Evolutionary conservation across 2,329 filamentous ascomycete species (phyloP).

Genomic region (Mollisiaceae sp.): DNA sequence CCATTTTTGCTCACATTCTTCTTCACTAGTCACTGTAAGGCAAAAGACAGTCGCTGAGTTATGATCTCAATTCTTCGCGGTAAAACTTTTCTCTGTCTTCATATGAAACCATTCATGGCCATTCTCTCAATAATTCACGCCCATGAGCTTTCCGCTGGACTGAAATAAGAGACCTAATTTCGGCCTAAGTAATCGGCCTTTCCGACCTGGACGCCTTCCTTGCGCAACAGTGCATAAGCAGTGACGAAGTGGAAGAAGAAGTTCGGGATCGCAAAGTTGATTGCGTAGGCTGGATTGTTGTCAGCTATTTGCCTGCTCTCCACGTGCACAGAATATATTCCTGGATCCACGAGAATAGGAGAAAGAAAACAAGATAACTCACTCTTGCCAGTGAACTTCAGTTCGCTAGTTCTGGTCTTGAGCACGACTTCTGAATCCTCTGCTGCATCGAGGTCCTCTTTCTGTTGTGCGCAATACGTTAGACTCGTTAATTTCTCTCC

Average conservation of each 20-base stretch:
- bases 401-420: constrained; percentile 41
- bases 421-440: constrained; percentile 49
- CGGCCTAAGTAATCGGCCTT: constrained; percentile 60
- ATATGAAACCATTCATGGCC: background rate
- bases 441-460: constrained; percentile 49
- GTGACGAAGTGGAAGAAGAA: constrained; percentile 67
- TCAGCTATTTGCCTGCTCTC: background rate
- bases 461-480: constrained; percentile 9
- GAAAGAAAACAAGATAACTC: constrained; percentile 9
- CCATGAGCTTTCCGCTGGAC: background rate
- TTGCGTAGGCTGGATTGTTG: constrained; percentile 48
- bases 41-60: too few species aligned
- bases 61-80: too few species aligned
- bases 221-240: constrained; percentile 64
- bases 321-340: background rate
- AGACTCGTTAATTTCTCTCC: background rate
- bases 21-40: too few species aligned
- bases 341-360: background rate
- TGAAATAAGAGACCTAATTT: background rate
- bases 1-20: too few species aligned
- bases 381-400: constrained; percentile 47
- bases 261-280: constrained; percentile 59
- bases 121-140: background rate
- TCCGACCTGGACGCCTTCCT: constrained; percentile 64
- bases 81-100: background rate